Evolutionary conservation across 164 flowering plant species (phyloP).

Genomic region (Annona cherimola): DNA sequence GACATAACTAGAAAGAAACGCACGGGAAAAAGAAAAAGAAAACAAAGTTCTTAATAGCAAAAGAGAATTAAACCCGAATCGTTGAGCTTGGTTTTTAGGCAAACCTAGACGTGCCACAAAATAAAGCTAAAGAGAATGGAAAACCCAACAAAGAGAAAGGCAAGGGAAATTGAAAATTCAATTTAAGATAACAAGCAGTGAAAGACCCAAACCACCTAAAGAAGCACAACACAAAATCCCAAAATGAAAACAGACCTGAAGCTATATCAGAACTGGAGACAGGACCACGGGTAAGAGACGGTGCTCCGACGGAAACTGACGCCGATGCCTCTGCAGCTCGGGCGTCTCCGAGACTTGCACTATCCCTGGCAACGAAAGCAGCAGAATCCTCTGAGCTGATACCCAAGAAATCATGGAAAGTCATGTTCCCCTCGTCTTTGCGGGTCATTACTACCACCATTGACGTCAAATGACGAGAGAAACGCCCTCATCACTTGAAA

Average conservation of each 20-base stretch:
- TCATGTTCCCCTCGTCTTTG: constrained; percentile 12
- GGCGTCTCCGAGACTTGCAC: not conserved
- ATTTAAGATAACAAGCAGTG: not conserved
- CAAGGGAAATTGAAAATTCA: not conserved
- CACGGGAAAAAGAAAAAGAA: no score
- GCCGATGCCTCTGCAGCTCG: constrained; percentile 5
- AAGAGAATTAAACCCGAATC: no score
- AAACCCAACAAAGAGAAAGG: not conserved
- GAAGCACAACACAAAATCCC: not conserved
- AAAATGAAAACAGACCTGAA: constrained; percentile 7
- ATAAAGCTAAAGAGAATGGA: not conserved
- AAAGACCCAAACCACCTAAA: not conserved
- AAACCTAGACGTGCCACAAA: not conserved
- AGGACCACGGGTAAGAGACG: constrained; percentile 12
- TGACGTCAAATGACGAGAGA: not conserved
- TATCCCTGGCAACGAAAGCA: not conserved
- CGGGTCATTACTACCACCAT: constrained; percentile 19
- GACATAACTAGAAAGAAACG: no score
- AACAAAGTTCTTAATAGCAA: no score
- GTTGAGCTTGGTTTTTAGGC: no score
- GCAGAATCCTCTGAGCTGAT: constrained; percentile 11
- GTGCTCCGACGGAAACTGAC: constrained; percentile 7
- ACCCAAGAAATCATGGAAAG: constrained; percentile 21
- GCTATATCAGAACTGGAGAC: constrained; percentile 16
- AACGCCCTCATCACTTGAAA: not conserved